Conservation (phyloP, 371 early-diverging fungal species). For the Dichotomocladium elegans region DNA sequence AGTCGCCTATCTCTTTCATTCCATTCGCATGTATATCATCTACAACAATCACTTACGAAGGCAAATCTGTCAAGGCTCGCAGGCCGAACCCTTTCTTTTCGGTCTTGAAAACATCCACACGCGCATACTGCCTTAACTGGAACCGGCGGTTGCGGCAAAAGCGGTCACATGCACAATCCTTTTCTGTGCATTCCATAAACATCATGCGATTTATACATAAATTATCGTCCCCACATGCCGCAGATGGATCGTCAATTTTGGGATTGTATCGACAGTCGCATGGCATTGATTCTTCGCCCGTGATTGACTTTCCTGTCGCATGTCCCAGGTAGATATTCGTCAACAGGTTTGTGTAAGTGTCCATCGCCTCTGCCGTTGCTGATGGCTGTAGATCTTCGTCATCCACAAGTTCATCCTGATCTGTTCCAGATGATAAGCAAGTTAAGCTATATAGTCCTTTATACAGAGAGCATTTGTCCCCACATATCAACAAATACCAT, state of each 20-base stretch:
- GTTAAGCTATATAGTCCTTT: not conserved
- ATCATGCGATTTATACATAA: constrained; percentile 91
- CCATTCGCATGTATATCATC: not conserved
- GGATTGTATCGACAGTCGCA: constrained; percentile 79
- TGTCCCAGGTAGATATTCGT: constrained; percentile 67
- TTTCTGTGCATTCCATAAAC: constrained; percentile 88
- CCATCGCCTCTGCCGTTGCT: constrained; percentile 48
- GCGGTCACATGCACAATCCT: constrained; percentile 88
- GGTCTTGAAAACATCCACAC: constrained; percentile 83
- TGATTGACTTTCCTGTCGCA: constrained; percentile 20
- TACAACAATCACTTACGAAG: constrained; percentile 42
- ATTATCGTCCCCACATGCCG: constrained; percentile 85
- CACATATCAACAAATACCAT: constrained; percentile 21
- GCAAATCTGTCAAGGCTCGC: constrained; percentile 63
- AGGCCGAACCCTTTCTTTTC: constrained; percentile 93
- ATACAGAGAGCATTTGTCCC: constrained; percentile 21
- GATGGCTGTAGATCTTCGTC: too few species aligned
- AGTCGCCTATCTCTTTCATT: not conserved
- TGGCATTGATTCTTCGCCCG: constrained; percentile 72
- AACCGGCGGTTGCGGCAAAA: constrained; percentile 92
- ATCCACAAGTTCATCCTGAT: not conserved
- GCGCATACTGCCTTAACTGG: constrained; percentile 77
- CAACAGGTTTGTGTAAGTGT: constrained; percentile 54
- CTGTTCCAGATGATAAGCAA: not conserved
- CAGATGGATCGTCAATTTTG: constrained; percentile 35